These are phyloP conservation scores for Dothistroma septosporum DNA, from an alignment of 2,329 filamentous ascomycete species.

Conservation along the genomic window DNA sequence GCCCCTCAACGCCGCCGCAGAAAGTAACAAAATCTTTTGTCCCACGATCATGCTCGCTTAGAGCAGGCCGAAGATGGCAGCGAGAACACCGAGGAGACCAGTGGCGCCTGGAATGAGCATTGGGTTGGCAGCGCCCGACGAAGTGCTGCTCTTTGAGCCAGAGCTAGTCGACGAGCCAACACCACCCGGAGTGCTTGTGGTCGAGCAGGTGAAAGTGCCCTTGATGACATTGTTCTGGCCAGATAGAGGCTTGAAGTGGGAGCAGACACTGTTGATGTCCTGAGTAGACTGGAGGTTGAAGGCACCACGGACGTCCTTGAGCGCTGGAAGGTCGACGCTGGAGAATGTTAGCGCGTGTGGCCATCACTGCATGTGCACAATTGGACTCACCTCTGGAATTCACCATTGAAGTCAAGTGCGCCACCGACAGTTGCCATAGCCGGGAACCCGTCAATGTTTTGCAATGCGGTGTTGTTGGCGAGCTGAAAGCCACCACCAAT, in stretches of 20 bases:
- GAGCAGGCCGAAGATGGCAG: slow-evolving; percentile 46
- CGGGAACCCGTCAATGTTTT: slow-evolving; percentile 62
- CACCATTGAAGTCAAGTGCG: slow-evolving; percentile 79
- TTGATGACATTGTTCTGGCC: slow-evolving; percentile 41
- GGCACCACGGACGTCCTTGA: slow-evolving; percentile 45
- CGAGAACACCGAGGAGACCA: slow-evolving; percentile 45
- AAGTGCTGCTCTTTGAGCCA: slow-evolving; percentile 26
- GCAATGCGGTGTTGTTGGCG: slow-evolving; percentile 80
- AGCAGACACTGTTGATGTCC: slow-evolving; percentile 41
- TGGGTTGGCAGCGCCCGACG: slow-evolving; percentile 38
- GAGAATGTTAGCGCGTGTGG: slow-evolving; percentile 30
- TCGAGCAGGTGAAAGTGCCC: slow-evolving; percentile 43
- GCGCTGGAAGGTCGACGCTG: slow-evolving; percentile 65
- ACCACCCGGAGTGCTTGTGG: slow-evolving; percentile 34
- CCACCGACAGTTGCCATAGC: slow-evolving; percentile 66
- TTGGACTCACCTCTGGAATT: slow-evolving; percentile 71
- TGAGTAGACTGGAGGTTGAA: slow-evolving; percentile 49
- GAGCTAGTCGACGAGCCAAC: slow-evolving; percentile 31
- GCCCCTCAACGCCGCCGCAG: slow-evolving; percentile 20
- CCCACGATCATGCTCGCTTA: slow-evolving; percentile 30
- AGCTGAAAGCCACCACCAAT: slow-evolving; percentile 79
- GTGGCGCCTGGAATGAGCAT: slow-evolving; percentile 43
- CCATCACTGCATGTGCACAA: not conserved
- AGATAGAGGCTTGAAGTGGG: slow-evolving; percentile 39
- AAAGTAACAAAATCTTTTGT: slow-evolving; percentile 19